phyloP scores from a whole-genome alignment of 164 flowering plant genomes.

The Paratinospora sagittata region DNA sequence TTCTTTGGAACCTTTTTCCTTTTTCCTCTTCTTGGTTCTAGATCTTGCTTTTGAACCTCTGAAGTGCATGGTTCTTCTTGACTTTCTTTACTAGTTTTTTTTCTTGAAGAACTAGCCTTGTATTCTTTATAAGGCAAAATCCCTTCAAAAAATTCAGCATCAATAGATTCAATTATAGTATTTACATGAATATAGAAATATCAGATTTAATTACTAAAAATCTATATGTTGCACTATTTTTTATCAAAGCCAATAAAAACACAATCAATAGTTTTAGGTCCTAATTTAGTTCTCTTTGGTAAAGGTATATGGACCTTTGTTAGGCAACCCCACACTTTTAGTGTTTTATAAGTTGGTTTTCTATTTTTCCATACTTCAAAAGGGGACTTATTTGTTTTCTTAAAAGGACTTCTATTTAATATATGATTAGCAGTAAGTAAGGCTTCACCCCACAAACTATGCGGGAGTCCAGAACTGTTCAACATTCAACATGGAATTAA shows the following conservation, averaged over 20 bases:
- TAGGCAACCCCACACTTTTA: constrained; percentile 6
- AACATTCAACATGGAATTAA: constrained; percentile 4
- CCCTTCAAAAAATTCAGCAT: background rate
- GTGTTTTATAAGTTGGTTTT: background rate
- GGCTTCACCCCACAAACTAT: constrained; percentile 3
- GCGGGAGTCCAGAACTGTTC: background rate
- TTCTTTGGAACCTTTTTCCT: background rate
- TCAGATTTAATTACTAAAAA: background rate
- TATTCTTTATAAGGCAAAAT: background rate
- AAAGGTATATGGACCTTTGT: background rate
- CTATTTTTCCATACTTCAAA: background rate
- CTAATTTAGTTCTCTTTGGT: too few species aligned
- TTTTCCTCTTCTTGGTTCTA: background rate
- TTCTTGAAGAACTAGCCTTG: too few species aligned
- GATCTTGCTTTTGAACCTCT: too few species aligned
- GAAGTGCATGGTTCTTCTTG: background rate
- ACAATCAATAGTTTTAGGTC: too few species aligned
- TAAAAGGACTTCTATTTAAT: background rate
- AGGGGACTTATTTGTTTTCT: background rate
- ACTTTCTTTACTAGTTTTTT: background rate
- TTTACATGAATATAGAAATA: background rate
- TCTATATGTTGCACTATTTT: background rate
- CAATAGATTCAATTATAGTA: background rate
- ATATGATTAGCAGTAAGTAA: background rate
- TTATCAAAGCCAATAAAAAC: too few species aligned